These are phyloP conservation scores for Globisporangium uncinulatum DNA, from an alignment of 352 stramenopile genomes.

Conservation along the genomic window DNA sequence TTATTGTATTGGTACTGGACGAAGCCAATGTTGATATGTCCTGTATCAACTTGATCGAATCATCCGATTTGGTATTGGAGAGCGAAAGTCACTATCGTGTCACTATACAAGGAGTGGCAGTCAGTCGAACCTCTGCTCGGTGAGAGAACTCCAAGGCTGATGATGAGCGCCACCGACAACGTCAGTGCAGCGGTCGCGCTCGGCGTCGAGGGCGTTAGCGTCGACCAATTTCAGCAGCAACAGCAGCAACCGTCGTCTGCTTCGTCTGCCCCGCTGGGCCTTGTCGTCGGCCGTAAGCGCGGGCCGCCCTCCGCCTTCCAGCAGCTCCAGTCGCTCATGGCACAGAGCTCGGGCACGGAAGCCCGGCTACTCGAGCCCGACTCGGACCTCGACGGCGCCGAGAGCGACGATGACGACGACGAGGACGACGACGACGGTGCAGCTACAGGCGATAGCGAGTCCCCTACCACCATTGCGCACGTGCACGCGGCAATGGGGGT, in stretches of 20 bases:
- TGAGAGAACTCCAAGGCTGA: background rate
- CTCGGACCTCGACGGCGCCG: constrained; percentile 15
- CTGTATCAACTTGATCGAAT: background rate
- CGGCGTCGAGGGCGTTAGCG: background rate
- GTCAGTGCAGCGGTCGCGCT: background rate
- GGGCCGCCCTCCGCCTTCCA: constrained; percentile 10
- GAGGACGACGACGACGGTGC: constrained; percentile 11
- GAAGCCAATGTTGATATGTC: too few species aligned
- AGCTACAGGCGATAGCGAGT: background rate
- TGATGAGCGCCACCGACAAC: background rate
- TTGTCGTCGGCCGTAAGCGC: constrained; percentile 16
- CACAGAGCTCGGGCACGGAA: constrained; percentile 12
- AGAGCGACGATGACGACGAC: constrained; percentile 10
- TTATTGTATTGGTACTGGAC: constrained; percentile 8
- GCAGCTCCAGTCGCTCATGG: constrained; percentile 14
- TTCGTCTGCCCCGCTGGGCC: too few species aligned
- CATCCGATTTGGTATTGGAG: too few species aligned
- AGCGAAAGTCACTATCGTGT: too few species aligned
- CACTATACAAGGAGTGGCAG: too few species aligned
- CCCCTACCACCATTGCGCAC: background rate
- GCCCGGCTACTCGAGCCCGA: constrained; percentile 20
- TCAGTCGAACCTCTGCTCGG: background rate
- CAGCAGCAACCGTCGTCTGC: background rate
- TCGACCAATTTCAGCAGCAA: constrained; percentile 4
- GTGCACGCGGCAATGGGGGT: constrained; percentile 2